Evolutionary conservation across 148 eudicot species (phyloP), one percentile per base, ranked within the genome.

Genomic region (Fallopia convolvulus): DNA sequence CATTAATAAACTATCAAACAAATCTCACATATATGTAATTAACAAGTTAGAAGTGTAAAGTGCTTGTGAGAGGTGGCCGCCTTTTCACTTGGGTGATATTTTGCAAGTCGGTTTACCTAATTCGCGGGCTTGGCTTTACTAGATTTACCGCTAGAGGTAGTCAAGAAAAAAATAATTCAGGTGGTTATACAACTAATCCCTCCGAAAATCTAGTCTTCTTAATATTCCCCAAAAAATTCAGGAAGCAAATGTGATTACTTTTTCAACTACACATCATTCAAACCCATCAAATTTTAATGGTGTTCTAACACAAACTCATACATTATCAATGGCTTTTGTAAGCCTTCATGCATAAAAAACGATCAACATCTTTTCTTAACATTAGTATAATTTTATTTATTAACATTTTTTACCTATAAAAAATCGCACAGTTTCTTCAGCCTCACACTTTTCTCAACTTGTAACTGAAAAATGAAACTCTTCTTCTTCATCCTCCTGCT

Each of bases 171-270:
- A 26, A 26, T n/a, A n/a, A n/a, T n/a, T n/a, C n/a, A n/a, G n/a
- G n/a, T n/a, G n/a, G n/a, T n/a, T n/a, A 26, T 26, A 26, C 30
- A 26, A 26, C 60, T n/a, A 55, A 32, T 68, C 39, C n/a, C 8
- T 26, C 39, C 46, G 3, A 36, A 68, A 68, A 68, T 17, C 44
- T 0, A 14, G 72, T 46, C 72, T 15, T 6, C 44, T 17, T 33
- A n/a, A n/a, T 36, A 36, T 68, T 17, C 36, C 72, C 12, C 42
- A 44, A 13, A 5, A 63, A 63, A 66, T 14, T 36, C 42, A 66
- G 72, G 72, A 66, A 36, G 23, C 44, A 68, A 68, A 68, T 68
- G 72, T 68, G 72, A 68, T 46, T 36, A 33, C 44, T 68, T 68
- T 9, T 68, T 68, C 72, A 68, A 68, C 72, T 39, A 36, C 36